Base-by-base conservation (phyloP, 345 rosid genomes). In the Acer negundo region DNA sequence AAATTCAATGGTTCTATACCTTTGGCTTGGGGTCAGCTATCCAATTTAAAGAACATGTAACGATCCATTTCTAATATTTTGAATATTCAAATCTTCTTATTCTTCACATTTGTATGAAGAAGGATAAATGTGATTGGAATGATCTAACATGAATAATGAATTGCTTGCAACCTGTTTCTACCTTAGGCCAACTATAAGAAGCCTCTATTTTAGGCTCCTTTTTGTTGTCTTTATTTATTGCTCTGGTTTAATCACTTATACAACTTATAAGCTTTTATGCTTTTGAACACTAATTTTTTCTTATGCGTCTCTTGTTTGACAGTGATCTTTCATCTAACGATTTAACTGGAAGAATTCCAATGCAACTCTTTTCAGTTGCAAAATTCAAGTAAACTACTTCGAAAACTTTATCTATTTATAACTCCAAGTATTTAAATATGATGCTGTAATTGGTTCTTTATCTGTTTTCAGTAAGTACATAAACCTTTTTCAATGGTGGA, bases 321-420 rank as follows among this genome's bases (percentile, higher is more conserved):
- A 93, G 98, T 85, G 98, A 95, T 84, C 84, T 95, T 74, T 93
- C 98, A 53, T 86, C 88, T 20, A 95, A 92, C 75, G 80, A 89
- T 68, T 71, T 93, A 78, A 82, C 76, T 0, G 98, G 98, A 80
- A 85, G 73, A 82, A 83, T 95, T 82, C 98, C 98, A 5, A 10
- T 38, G 51, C 83, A 79, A 42, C 87, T 95, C 61, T 90, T 90
- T 78, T 85, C 91, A 10, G 80, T 89, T 67, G 89, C 91, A 35
- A 84, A 78, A 58, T 91, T 93, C 86, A 90, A 95, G 98, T 95
- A 88, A 86, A 67, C 71, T 78, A 47, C 69, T n/a, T 49, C 28
- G n/a, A 2, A 46, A 47, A 38, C 28, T 62, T 46, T 42, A 42
- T 46, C 19, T 31, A 2, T n/a, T 53, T 62, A 59, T 68, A 38